phyloP scores from a whole-genome alignment of 1,139 yeast species.

The Sugiyamaella sp. region DNA sequence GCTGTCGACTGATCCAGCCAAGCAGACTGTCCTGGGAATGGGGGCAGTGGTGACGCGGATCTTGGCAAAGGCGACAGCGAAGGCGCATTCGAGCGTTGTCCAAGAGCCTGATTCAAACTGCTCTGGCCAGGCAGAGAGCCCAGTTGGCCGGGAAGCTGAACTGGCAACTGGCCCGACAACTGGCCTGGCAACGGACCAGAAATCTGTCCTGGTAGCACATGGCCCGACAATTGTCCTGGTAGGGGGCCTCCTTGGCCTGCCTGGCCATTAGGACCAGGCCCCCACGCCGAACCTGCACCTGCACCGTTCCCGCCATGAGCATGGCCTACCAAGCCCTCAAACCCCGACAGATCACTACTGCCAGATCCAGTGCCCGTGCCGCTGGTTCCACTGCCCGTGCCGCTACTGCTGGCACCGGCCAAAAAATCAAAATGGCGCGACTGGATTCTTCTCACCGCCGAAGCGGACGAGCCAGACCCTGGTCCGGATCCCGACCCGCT shows the following conservation, averaged over 20 bases:
- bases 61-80: slow-evolving; percentile 13
- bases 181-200: slow-evolving; percentile 2
- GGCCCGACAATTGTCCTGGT: not conserved
- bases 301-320: not conserved
- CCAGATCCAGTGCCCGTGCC: not conserved
- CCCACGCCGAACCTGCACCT: not conserved
- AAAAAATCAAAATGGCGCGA: slow-evolving; percentile 36
- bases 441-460: slow-evolving; percentile 28
- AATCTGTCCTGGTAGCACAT: not conserved
- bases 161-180: not conserved
- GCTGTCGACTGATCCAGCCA: slow-evolving; percentile 16
- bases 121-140: not conserved
- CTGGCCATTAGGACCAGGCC: not conserved
- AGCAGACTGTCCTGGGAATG: slow-evolving; percentile 14
- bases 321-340: not conserved
- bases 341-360: not conserved
- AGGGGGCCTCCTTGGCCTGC: no score
- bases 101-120: not conserved
- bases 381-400: not conserved
- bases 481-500: not conserved
- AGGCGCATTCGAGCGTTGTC: not conserved
- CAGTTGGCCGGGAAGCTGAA: not conserved
- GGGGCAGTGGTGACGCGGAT: slow-evolving; percentile 12
- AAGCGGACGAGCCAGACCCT: not conserved
- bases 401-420: slow-evolving; percentile 13